Evolutionary conservation across 179 eudicot species (phyloP), one percentile per base, ranked within the genome.

Genomic region (Corrigiola litoralis): DNA sequence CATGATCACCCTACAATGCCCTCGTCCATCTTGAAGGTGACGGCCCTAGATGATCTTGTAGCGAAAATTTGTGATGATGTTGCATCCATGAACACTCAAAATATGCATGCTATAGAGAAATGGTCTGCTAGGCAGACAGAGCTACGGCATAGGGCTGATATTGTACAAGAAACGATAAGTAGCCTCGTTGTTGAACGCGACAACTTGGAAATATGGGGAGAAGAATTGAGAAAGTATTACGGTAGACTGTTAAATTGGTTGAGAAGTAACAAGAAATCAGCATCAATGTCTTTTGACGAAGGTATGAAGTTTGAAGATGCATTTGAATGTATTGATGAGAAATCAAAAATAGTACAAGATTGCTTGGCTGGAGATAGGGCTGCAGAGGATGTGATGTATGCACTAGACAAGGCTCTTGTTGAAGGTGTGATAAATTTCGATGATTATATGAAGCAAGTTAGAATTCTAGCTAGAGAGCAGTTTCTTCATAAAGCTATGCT

Each of bases 31-130:
- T 69, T 76, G 1, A 84, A 68, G 47, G 58, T 42, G 71, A 80
- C 80, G 45, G 75, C 78, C 4, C 61, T 77, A 41, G 84, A 84
- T 62, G 68, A 79, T 7, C 70, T 84, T 20, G 54, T 46, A 9
- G 38, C 70, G 14, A 37, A 28, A 52, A 47, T 79, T 58, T 59
- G 65, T 72, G 44, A 63, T 18, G 86, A 81, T 28, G 28, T 72
- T 18, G 47, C 23, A 1, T 59, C 49, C 0, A 20, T 77, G 9
- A 40, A 46, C 18, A 52, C 64, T 5, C 49, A 65, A 38, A 55
- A 55, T 12, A 61, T 34, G 48, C 0, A 72, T 28, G 86, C 77
- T 36, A 67, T 77, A 6, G 74, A 77, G 11, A 14, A 34, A 11
- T 56, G 66, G 20, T 66, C 76, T 3, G 42, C 32, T 6, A 14